phyloP scores from a whole-genome alignment of 352 stramenopile species.

The Pythium periplocum region DNA sequence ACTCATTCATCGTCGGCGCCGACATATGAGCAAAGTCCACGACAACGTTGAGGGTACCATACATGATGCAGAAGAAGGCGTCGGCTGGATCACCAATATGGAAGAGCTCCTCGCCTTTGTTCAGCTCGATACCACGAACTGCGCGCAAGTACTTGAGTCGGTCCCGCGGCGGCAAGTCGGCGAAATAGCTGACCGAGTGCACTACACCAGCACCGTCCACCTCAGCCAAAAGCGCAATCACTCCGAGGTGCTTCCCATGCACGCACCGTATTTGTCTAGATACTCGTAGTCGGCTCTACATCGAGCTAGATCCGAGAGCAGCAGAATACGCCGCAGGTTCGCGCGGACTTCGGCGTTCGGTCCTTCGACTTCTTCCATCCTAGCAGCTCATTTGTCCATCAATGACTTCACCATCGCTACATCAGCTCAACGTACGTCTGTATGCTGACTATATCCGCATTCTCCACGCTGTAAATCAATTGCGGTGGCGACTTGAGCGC shows the following conservation, averaged over 20 bases:
- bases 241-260: neutral
- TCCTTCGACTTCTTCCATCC: slow-evolving; percentile 18
- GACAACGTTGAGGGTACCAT: slow-evolving; percentile 64
- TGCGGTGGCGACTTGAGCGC: no score
- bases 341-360: slow-evolving; percentile 33
- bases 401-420: slow-evolving; percentile 8
- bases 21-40: slow-evolving; percentile 69
- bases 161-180: slow-evolving; percentile 43
- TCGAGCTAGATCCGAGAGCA: slow-evolving; percentile 33
- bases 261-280: slow-evolving; percentile 54
- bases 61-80: slow-evolving; percentile 76
- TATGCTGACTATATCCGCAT: no score
- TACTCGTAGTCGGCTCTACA: slow-evolving; percentile 59
- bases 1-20: slow-evolving; percentile 57
- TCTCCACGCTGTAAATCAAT: no score
- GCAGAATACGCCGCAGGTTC: slow-evolving; percentile 38
- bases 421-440: slow-evolving; percentile 6
- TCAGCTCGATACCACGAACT: slow-evolving; percentile 57
- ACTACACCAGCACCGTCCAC: slow-evolving; percentile 19
- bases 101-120: slow-evolving; percentile 61
- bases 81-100: slow-evolving; percentile 63
- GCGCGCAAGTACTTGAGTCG: slow-evolving; percentile 56
- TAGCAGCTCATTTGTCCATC: no score
- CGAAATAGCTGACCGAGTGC: slow-evolving; percentile 59
- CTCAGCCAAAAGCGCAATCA: no score